These are phyloP conservation scores for Ceratobasidium sp. DNA, from an alignment of 1,284 basidiomycete genomes.

Conservation along the genomic window DNA sequence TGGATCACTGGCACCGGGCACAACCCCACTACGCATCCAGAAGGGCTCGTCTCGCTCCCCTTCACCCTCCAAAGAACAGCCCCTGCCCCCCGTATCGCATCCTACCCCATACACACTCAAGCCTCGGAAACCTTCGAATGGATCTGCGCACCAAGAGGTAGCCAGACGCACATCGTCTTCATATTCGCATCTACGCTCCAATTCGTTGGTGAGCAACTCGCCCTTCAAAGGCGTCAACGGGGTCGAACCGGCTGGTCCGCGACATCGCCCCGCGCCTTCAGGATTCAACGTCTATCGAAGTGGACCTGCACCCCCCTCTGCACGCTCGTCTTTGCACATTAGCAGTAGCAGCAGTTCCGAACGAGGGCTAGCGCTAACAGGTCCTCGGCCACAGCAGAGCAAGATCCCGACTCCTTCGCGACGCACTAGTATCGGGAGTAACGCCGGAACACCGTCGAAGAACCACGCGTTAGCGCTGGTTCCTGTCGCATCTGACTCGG, in stretches of 20 bases:
- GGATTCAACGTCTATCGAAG: constrained; percentile 33
- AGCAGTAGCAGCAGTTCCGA: constrained; percentile 16
- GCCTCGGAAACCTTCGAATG: constrained; percentile 35
- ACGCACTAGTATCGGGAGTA: constrained; percentile 41
- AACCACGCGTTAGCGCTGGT: constrained; percentile 4
- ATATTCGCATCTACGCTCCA: constrained; percentile 84
- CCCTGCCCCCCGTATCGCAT: background rate
- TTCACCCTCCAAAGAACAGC: constrained; percentile 29
- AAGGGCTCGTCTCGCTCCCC: constrained; percentile 40
- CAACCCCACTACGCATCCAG: constrained; percentile 43
- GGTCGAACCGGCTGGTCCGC: constrained; percentile 52
- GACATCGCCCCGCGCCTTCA: constrained; percentile 36
- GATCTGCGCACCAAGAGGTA: constrained; percentile 57
- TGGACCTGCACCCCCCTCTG: constrained; percentile 27
- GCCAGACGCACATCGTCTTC: constrained; percentile 78
- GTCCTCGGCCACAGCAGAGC: constrained; percentile 43
- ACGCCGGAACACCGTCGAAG: background rate
- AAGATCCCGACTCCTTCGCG: constrained; percentile 46
- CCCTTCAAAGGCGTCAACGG: constrained; percentile 75
- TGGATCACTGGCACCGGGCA: constrained; percentile 12
- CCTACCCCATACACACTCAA: constrained; percentile 33
- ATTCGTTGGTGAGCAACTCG: constrained; percentile 88
- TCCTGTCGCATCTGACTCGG: constrained; percentile 12
- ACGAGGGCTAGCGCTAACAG: constrained; percentile 22
- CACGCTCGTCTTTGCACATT: constrained; percentile 34